Conservation (phyloP, 306 rosid species). For the Medicago lupulina region DNA sequence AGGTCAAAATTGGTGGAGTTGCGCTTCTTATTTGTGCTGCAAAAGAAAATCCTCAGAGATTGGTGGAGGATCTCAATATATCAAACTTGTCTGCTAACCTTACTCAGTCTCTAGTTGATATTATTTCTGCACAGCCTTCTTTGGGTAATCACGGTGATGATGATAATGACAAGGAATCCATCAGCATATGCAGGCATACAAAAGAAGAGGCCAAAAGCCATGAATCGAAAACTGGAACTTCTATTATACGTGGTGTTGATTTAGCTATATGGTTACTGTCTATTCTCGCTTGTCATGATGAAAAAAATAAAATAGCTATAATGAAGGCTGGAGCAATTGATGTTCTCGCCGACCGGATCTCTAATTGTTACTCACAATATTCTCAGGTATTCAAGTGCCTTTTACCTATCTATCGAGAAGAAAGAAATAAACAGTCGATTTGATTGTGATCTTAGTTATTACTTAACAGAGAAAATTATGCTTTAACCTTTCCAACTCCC, state of each 20-base stretch:
- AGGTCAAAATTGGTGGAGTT: slow-evolving; percentile 86
- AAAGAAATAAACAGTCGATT: slow-evolving; percentile 26
- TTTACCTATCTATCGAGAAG: slow-evolving; percentile 25
- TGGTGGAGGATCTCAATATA: slow-evolving; percentile 74
- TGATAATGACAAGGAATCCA: slow-evolving; percentile 52
- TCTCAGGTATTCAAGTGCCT: slow-evolving; percentile 73
- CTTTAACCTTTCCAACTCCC: slow-evolving; percentile 14
- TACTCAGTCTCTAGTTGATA: slow-evolving; percentile 80
- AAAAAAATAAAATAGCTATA: slow-evolving; percentile 66
- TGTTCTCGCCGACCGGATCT: slow-evolving; percentile 79
- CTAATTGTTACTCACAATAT: slow-evolving; percentile 71
- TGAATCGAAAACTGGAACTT: slow-evolving; percentile 64
- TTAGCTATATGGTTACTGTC: slow-evolving; percentile 89
- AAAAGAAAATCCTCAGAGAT: slow-evolving; percentile 73
- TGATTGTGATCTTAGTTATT: slow-evolving; percentile 30
- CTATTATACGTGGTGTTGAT: slow-evolving; percentile 67
- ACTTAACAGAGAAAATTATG: background rate
- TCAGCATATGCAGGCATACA: slow-evolving; percentile 71
- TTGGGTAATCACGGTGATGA: slow-evolving; percentile 48
- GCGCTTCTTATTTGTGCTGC: slow-evolving; percentile 93
- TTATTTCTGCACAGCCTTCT: slow-evolving; percentile 57
- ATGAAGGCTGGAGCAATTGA: slow-evolving; percentile 99
- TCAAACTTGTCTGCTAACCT: slow-evolving; percentile 67
- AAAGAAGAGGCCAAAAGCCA: slow-evolving; percentile 54
- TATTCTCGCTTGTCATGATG: slow-evolving; percentile 86